A percentile compares a stretch with the other conserved stretches of the same genome.
phyloP scores from a whole-genome alignment of 169 alveolate species.

The Plasmodium gonderi region DNA sequence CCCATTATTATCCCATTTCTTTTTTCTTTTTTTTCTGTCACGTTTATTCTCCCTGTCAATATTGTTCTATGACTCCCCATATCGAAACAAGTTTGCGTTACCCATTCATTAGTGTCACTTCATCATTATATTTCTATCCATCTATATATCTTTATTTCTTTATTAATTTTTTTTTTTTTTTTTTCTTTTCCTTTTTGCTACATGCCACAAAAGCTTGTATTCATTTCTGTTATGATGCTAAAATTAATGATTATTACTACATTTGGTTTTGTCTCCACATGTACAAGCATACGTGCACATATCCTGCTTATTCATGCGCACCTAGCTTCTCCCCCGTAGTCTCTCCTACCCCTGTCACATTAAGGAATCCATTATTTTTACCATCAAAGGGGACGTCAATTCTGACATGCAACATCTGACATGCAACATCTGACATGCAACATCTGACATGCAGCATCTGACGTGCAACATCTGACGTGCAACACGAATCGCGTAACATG shows the following conservation, averaged over 20 bases:
- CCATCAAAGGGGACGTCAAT: too few species aligned
- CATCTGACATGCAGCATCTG: too few species aligned
- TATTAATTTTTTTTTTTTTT: not conserved
- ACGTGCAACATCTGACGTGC: too few species aligned
- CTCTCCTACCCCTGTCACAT: too few species aligned
- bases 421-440: too few species aligned
- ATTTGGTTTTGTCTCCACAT: not conserved
- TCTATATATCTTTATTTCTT: not conserved
- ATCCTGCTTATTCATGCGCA: not conserved
- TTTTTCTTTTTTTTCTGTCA: not conserved
- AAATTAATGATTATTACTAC: not conserved
- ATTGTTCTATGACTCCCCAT: not conserved
- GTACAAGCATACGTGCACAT: not conserved
- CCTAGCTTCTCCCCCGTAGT: too few species aligned
- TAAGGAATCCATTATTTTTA: too few species aligned
- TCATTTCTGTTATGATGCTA: not conserved
- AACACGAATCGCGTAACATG: too few species aligned
- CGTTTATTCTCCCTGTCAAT: not conserved
- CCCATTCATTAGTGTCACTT: too few species aligned
- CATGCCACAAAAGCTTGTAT: too few species aligned
- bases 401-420: too few species aligned
- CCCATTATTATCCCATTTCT: not conserved
- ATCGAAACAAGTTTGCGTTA: not conserved
- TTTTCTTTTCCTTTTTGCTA: not conserved
- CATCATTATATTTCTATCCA: not conserved